Evolutionary conservation across 352 stramenopile genomes (phyloP).

Genomic region (Globisporangium viniferum): DNA sequence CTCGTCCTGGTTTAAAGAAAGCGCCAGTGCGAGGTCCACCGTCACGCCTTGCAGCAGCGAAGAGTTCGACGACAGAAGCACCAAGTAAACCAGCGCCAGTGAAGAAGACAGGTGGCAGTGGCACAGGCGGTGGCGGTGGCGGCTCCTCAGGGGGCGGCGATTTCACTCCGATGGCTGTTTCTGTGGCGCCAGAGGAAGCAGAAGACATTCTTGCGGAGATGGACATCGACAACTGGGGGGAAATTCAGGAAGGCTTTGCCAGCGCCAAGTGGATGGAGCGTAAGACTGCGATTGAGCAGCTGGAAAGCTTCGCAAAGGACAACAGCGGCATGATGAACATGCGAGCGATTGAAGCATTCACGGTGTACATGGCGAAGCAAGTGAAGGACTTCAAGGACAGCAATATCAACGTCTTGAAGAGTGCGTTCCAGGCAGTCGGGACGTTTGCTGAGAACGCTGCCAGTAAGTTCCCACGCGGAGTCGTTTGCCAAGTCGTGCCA

Average conservation of each 20-base stretch:
- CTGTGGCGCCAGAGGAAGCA: slow-evolving; percentile 62
- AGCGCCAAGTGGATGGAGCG: slow-evolving; percentile 84
- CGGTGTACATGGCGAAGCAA: slow-evolving; percentile 65
- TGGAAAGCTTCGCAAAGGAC: slow-evolving; percentile 57
- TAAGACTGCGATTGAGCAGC: slow-evolving; percentile 66
- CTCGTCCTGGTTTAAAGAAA: slow-evolving; percentile 34
- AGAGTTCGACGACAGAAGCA: slow-evolving; percentile 27
- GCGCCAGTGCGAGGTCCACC: slow-evolving; percentile 30
- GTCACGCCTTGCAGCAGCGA: slow-evolving; percentile 45
- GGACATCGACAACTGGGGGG: slow-evolving; percentile 53
- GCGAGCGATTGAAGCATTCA: slow-evolving; percentile 70
- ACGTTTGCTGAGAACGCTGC: slow-evolving; percentile 59
- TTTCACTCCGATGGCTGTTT: slow-evolving; percentile 64
- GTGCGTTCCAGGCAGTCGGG: slow-evolving; percentile 76
- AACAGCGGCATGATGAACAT: slow-evolving; percentile 55
- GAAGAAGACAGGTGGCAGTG: slow-evolving; percentile 28
- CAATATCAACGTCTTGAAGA: slow-evolving; percentile 88
- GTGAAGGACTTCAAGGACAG: slow-evolving; percentile 88
- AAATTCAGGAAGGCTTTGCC: slow-evolving; percentile 53
- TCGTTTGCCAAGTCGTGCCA: slow-evolving; percentile 69
- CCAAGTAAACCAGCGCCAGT: slow-evolving; percentile 23
- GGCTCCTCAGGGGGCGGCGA: slow-evolving; percentile 30
- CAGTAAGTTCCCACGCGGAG: slow-evolving; percentile 65
- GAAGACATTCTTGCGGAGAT: slow-evolving; percentile 54
- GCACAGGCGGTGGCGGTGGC: slow-evolving; percentile 13